Evolutionary conservation across 495 filamentous ascomycete genomes (phyloP).

Genomic region (Hyaloscypha hepaticicola): DNA sequence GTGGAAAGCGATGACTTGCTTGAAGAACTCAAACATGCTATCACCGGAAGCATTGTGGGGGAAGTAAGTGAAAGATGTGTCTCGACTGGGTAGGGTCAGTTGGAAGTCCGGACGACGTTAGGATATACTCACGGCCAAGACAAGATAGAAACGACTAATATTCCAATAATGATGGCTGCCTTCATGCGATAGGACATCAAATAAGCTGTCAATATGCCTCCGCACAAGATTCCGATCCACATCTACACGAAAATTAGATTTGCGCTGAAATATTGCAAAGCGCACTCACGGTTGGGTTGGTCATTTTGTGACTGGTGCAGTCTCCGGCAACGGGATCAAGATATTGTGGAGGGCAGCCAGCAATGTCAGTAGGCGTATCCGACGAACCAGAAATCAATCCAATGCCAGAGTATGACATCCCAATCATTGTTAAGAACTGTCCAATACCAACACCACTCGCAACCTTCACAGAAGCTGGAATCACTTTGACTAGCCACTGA

Average conservation of each 20-base stretch:
- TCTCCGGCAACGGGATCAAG: slow-evolving; percentile 36
- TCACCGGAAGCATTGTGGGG: slow-evolving; percentile 65
- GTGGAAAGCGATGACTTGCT: slow-evolving; percentile 73
- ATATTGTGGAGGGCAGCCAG: slow-evolving; percentile 56
- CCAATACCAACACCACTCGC: slow-evolving; percentile 81
- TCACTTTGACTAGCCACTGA: slow-evolving; percentile 79
- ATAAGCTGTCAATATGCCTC: slow-evolving; percentile 72
- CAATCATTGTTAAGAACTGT: slow-evolving; percentile 74
- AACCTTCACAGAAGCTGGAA: slow-evolving; percentile 76
- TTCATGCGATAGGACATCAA: slow-evolving; percentile 82
- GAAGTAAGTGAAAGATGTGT: slow-evolving; percentile 75
- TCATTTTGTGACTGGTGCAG: slow-evolving; percentile 56
- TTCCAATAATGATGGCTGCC: slow-evolving; percentile 79
- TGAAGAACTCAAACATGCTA: slow-evolving; percentile 72
- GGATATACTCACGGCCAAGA: slow-evolving; percentile 66
- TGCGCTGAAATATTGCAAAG: background rate
- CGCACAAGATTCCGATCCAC: slow-evolving; percentile 78
- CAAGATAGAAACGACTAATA: slow-evolving; percentile 74
- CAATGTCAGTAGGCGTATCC: slow-evolving; percentile 65
- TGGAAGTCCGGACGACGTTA: background rate
- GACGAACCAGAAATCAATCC: slow-evolving; percentile 61
- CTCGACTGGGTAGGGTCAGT: slow-evolving; percentile 43
- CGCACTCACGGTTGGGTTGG: slow-evolving; percentile 56
- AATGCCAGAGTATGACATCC: slow-evolving; percentile 73
- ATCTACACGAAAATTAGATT: slow-evolving; percentile 34